Evolutionary conservation across 2,329 filamentous ascomycete genomes (phyloP), one percentile per base, ranked within the genome.

Genomic region (Plectosphaerella plurivora): DNA sequence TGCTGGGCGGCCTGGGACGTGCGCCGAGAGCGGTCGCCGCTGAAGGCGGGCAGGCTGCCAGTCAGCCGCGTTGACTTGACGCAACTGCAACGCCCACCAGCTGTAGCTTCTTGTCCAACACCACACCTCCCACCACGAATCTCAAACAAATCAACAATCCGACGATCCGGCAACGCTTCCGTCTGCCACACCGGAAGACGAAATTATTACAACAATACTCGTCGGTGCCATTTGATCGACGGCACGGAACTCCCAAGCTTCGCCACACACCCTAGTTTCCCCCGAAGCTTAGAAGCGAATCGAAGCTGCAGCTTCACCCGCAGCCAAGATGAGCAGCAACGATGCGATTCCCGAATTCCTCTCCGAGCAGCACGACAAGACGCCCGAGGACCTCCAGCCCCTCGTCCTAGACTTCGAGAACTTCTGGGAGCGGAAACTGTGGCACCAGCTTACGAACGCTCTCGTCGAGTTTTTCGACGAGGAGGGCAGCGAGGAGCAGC

Each of bases 361-460:
- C 59, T 84, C 86, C 56, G 88, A 96, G 63, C 89, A 95, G 82
- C 88, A 91, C 68, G 91, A 96, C 67, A 78, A 86, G 68, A 89
- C 91, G 64, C 89, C 91, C 50, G 89, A 91, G 61, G 89, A 96
- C 69, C 83, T 96, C 50, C 92, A 97, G 74, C 82, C 87, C 64
- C 84, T 89, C 65, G 89, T 97, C 71, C 82, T 99, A 63, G 84
- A 87, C 64, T 96, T 99, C 60, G 94, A 99, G 77, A 91, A 96
- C 69, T 89, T 86, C 67, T 99, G 94, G 94, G 94, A 99, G 78
- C 87, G 93, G 65, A 97, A 97, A 76, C 82, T 99, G 74, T 99
- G 94, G 94, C 94, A 99, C 77, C 92, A 99, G 75, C 87, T 99
- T 61, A 99, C 94, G 36, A 88, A 96, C 66, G 79, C 87, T 50